phyloP scores from a whole-genome alignment of 345 rosid genomes.

The Brassica incana region DNA sequence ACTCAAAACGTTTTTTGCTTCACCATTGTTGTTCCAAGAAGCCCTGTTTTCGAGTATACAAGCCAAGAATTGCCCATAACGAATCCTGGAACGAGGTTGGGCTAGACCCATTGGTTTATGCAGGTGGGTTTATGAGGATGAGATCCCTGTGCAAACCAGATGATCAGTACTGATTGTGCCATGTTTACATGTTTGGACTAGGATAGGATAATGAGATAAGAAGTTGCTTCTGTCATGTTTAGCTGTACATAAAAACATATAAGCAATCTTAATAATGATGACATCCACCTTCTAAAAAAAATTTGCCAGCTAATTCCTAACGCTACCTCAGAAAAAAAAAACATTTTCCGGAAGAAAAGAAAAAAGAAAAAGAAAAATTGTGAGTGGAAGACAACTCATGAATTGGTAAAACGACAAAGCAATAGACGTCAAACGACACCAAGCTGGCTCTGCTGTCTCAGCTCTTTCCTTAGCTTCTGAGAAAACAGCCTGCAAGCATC shows the following conservation, averaged over 20 bases:
- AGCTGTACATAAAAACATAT: conserved; percentile 35
- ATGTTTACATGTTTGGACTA: neutral
- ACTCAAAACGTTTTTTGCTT: neutral
- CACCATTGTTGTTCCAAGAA: neutral
- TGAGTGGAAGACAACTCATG: conserved; percentile 42
- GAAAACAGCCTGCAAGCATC: conserved; percentile 87
- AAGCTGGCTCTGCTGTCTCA: conserved; percentile 63
- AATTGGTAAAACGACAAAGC: conserved; percentile 49
- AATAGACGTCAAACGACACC: conserved; percentile 53
- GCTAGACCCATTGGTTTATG: conserved; percentile 26
- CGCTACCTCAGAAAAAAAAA: conserved; percentile 14
- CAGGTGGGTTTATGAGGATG: conserved; percentile 36
- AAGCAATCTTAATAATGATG: conserved; percentile 28
- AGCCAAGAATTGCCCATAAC: conserved; percentile 19
- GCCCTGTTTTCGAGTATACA: neutral
- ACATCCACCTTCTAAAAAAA: conserved; percentile 49
- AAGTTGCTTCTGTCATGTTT: conserved; percentile 24
- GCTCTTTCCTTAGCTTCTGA: conserved; percentile 79
- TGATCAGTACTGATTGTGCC: conserved; percentile 31
- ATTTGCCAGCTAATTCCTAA: conserved; percentile 38
- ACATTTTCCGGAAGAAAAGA: neutral
- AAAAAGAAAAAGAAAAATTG: neutral
- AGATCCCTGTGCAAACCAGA: conserved; percentile 37
- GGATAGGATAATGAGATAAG: conserved; percentile 2
- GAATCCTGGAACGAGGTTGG: conserved; percentile 18